Percentiles rank a stretch among this genome's conserved stretches.
These are phyloP conservation scores for Clitopilus passeckerianus DNA, from an alignment of 768 basidiomycete genomes.

Conservation along the genomic window DNA sequence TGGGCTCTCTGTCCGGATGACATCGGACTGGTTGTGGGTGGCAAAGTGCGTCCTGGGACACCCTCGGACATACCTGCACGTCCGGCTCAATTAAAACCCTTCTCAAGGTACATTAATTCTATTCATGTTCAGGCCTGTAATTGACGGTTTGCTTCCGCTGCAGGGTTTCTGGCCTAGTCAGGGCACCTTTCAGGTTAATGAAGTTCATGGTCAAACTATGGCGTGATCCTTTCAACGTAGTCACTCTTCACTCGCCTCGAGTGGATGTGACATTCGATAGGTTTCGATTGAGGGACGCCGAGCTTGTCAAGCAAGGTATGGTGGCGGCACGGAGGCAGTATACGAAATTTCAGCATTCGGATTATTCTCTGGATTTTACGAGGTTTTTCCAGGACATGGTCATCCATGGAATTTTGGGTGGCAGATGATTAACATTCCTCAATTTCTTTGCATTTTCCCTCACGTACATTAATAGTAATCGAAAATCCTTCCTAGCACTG, in stretches of 20 bases:
- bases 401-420: not conserved
- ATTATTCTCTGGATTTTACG: conserved; percentile 2
- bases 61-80: not conserved
- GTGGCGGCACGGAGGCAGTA: conserved; percentile 14
- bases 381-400: conserved; percentile 9
- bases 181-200: conserved; percentile 1
- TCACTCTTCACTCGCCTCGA: conserved; percentile 30
- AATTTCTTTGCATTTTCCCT: not conserved
- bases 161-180: not conserved
- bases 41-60: not conserved
- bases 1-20: conserved; percentile 21
- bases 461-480: not conserved
- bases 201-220: conserved; percentile 10
- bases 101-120: not conserved
- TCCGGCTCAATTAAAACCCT: not conserved
- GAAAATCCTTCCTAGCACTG: not conserved
- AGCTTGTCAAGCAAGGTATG: conserved; percentile 27
- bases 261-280: conserved; percentile 35
- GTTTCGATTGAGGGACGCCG: conserved; percentile 38
- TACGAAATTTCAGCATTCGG: conserved; percentile 3
- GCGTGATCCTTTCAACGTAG: conserved; percentile 22
- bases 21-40: not conserved
- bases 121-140: not conserved
- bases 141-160: not conserved
- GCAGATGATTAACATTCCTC: not conserved